Base-by-base conservation (phyloP, 2,329 filamentous ascomycete genomes). In the Cytospora mali region DNA sequence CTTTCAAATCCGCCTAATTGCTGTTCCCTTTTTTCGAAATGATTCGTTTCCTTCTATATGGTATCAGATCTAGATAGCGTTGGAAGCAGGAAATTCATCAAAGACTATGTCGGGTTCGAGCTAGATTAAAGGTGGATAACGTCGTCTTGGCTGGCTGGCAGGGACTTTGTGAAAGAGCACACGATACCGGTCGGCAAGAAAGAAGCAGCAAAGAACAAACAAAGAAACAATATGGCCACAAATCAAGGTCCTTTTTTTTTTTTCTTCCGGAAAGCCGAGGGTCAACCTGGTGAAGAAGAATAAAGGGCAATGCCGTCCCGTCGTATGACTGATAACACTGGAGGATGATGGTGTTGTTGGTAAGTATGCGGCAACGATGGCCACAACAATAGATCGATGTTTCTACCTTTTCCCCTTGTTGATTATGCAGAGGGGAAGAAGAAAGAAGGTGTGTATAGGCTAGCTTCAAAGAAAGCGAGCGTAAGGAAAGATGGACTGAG, bases 281-380 rank as follows among this genome's bases (percentile, higher is more conserved):
- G 77, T 85, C 83, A 84, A 85, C 83, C 83, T 81, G 80, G 79
- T 78, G 50, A 78, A 74, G 79, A 82, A 82, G 65, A 55, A 53
- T 69, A 77, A 81, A 68, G 63, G 65, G 73, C 73, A 66, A 67
- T 23, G n/a, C 39, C n/a, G 57, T 53, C 61, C 48, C 42, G 21
- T 51, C 52, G 56, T 62, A 35, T 59, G 55, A 25, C 55, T 21
- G n/a, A 13, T 42, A 56, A 33, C 14, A 29, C 16, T 46, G 42
- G 67, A 63, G 25, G 58, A 48, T 48, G 61, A 35, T 52, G 65
- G 50, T 52, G 42, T 46, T 50, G 61, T 18, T 53, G 55, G 54
- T 46, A 35, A 28, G 42, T 54, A 50, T 48, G 52, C 49, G 52
- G 54, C 52, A 35, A 56, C 16, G 48, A 56, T 9, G 14, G 28